phyloP scores from a whole-genome alignment of 2,329 filamentous ascomycete genomes.

The Penicillium sp. region DNA sequence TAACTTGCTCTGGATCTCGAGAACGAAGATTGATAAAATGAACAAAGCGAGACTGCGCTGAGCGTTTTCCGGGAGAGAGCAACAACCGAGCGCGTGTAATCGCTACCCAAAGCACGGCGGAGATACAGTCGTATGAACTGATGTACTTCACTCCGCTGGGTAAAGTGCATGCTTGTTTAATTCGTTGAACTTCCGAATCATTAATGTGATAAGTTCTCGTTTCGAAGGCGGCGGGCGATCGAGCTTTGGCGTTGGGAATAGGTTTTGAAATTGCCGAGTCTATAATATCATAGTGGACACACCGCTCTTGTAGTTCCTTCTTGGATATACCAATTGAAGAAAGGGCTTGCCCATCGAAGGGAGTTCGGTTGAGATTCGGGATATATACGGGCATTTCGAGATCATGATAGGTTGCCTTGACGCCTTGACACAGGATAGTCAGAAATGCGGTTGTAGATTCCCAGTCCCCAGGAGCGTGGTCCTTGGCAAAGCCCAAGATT shows the following conservation, averaged over 20 bases:
- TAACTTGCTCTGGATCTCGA: not conserved
- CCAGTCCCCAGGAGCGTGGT: slow-evolving; percentile 24
- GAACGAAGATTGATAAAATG: not conserved
- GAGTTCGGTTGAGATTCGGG: not conserved
- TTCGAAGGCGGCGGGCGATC: not conserved
- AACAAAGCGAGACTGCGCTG: not conserved
- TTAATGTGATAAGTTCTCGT: not conserved
- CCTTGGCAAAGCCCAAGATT: slow-evolving; percentile 17
- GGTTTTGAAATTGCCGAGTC: too few relatives aligned
- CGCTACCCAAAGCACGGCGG: slow-evolving; percentile 22
- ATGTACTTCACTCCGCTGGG: slow-evolving; percentile 17
- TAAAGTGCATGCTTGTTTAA: slow-evolving; percentile 16
- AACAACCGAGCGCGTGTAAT: slow-evolving; percentile 21
- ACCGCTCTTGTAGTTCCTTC: not conserved
- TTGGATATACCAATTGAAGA: not conserved
- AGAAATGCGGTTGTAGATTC: slow-evolving; percentile 17
- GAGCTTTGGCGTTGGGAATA: not conserved
- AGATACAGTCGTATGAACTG: slow-evolving; percentile 25
- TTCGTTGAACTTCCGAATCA: slow-evolving; percentile 13
- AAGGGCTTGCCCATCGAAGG: not conserved
- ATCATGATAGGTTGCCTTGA: not conserved
- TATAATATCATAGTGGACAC: not conserved
- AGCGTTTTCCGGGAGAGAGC: slow-evolving; percentile 13
- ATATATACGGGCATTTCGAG: not conserved
- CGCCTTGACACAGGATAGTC: not conserved